These are phyloP conservation scores for Lenwebbia sp. DNA, from an alignment of 345 rosid genomes.

Conservation along the genomic window DNA sequence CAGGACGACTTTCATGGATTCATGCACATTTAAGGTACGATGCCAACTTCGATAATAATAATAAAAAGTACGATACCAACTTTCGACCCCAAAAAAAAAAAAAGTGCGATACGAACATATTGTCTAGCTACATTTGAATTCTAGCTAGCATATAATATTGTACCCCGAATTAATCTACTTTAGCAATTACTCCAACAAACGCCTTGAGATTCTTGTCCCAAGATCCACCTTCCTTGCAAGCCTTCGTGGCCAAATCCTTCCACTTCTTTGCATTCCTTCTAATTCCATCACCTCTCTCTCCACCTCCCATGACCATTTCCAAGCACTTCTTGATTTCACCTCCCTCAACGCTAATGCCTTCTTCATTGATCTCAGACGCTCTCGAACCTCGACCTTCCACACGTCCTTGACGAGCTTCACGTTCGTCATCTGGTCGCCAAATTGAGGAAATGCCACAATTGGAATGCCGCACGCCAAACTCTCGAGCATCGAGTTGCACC, in stretches of 20 bases:
- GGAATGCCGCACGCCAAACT: constrained; percentile 21
- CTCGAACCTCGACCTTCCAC: constrained; percentile 13
- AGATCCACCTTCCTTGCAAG: constrained; percentile 14
- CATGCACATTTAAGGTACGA: not conserved
- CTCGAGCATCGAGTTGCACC: constrained; percentile 28
- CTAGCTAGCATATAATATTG: not conserved
- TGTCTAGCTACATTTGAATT: not conserved
- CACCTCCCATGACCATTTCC: constrained; percentile 18
- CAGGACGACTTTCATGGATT: not conserved
- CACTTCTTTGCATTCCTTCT: constrained; percentile 16
- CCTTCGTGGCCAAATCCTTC: constrained; percentile 18
- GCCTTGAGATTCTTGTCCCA: constrained; percentile 4
- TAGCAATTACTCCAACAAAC: not conserved
- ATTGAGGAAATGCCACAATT: constrained; percentile 15
- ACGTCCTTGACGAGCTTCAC: constrained; percentile 19
- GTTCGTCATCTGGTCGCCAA: constrained; percentile 17
- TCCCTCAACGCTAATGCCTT: constrained; percentile 5
- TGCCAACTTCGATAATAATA: no score
- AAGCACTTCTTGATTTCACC: constrained; percentile 14
- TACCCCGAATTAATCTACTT: not conserved
- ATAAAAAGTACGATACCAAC: no score
- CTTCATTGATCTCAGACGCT: not conserved
- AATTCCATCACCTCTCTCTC: constrained; percentile 3
- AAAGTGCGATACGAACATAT: no score
- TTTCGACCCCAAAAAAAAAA: no score